Percentiles rank a stretch among this genome's conserved stretches.
Conservation (phyloP, 78 protist species). For the Dictyostelium firmibasis region DNA sequence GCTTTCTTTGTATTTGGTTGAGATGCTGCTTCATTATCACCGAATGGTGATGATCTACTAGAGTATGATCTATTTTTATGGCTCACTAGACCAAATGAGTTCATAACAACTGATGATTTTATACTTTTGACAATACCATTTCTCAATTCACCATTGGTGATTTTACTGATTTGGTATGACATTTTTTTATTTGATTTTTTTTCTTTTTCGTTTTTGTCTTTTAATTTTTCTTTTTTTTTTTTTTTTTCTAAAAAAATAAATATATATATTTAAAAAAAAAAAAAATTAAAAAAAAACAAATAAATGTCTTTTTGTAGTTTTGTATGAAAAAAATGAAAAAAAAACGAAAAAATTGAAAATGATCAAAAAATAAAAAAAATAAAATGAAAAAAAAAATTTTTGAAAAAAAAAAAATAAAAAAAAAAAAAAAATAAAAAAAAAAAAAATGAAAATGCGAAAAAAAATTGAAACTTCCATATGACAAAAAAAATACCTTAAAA, state of each 20-base stretch:
- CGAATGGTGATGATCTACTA: not conserved
- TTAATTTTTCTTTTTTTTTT: too few species aligned
- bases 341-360: not conserved
- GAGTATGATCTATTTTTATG: not conserved
- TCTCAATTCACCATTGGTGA: not conserved
- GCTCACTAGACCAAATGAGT: not conserved
- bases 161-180: conserved; percentile 5
- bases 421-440: not conserved
- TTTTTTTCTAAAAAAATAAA: not conserved
- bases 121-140: not conserved
- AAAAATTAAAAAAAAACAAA: not conserved
- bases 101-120: not conserved
- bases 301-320: not conserved
- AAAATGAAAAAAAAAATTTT: not conserved
- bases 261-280: not conserved
- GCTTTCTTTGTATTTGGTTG: not conserved
- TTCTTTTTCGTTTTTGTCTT: not conserved
- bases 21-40: not conserved
- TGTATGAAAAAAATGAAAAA: not conserved
- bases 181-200: not conserved
- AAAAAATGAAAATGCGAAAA: too few species aligned
- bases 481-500: too few species aligned
- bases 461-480: too few species aligned
- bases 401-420: not conserved
- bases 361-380: too few species aligned